Percentiles rank a stretch among this genome's conserved stretches.
Evolutionary conservation across 192 early-diverging fungal genomes (phyloP).

Genomic region (Entomortierella beljakovae): DNA sequence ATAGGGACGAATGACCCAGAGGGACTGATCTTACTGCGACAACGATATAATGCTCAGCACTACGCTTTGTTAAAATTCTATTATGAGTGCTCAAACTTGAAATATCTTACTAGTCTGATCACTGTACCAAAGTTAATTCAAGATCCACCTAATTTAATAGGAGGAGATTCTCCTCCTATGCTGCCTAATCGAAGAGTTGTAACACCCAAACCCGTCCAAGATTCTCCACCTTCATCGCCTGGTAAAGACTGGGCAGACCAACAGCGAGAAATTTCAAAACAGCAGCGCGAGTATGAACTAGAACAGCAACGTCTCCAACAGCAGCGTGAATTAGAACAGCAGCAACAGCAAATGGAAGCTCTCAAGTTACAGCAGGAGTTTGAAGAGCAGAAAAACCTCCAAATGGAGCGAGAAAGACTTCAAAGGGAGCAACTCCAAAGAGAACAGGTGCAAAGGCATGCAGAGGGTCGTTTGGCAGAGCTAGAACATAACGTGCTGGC

Average conservation of each 20-base stretch:
- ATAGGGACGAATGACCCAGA: slow-evolving; percentile 74
- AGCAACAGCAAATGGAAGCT: slow-evolving; percentile 65
- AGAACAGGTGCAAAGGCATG: slow-evolving; percentile 86
- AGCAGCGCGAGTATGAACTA: slow-evolving; percentile 68
- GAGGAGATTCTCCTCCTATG: slow-evolving; percentile 70
- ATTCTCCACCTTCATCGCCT: neutral
- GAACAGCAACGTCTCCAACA: slow-evolving; percentile 76
- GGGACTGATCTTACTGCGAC: slow-evolving; percentile 87
- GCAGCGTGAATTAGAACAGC: slow-evolving; percentile 67
- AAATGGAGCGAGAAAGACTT: slow-evolving; percentile 75
- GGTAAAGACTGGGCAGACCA: slow-evolving; percentile 62
- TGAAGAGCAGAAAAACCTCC: slow-evolving; percentile 81
- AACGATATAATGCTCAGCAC: slow-evolving; percentile 90
- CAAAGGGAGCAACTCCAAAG: slow-evolving; percentile 80
- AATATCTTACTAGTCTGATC: slow-evolving; percentile 93
- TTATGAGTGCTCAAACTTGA: slow-evolving; percentile 88
- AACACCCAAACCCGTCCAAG: neutral
- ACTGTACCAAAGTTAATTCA: slow-evolving; percentile 85
- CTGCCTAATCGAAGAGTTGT: slow-evolving; percentile 56
- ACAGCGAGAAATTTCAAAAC: slow-evolving; percentile 72
- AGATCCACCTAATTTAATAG: slow-evolving; percentile 88
- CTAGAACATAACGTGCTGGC: slow-evolving; percentile 85
- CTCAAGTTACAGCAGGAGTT: slow-evolving; percentile 76
- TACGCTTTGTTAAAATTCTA: slow-evolving; percentile 92
- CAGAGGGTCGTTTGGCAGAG: slow-evolving; percentile 80